Base-by-base conservation (phyloP, 2,329 filamentous ascomycete species). In the Fusarium anguioides region DNA sequence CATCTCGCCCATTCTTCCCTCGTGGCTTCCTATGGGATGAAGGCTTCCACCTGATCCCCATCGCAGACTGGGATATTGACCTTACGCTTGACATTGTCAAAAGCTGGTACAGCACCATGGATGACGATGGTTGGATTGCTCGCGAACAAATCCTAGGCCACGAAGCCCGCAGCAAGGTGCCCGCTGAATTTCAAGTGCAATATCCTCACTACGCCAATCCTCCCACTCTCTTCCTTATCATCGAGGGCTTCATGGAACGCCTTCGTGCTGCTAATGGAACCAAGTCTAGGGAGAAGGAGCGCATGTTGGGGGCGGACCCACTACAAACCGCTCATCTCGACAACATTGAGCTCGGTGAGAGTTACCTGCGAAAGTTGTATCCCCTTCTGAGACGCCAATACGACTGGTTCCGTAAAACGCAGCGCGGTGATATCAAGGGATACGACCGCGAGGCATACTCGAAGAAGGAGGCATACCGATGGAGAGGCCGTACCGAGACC, bases 181-280 rank as follows among this genome's bases (percentile, higher is more conserved):
- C 96, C 0, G 78, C 84, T 6, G 94, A 98, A 78, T 99, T 99
- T 77, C 94, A 97, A 73, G 87, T 94, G 15, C 96, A 98, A 75
- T 98, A 98, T 75, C 95, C 96, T 23, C 94, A 98, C 78, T 97
- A 97, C 74, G 96, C 96, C 49, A 99, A 99, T 78, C 96, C 96
- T 0, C 96, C 96, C 0, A 98, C 96, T 0, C 85, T 98, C 3
- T 97, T 97, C 80, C 89, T 98, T 75, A 89, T 96, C 61, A 84
- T 99, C 17, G 93, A 96, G 68, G 86, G 86, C 11, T 94, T 97
- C 74, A 87, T 97, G 74, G 90, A 93, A 75, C 94, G 92, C 76
- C 84, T 96, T 33, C 86, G 89, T 57, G 81, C 81, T 62, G 75
- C 79, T 37, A 87, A 87, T 56, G 85, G 83, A 20, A 85, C 78